Evolutionary conservation across 768 basidiomycete genomes (phyloP).

Genomic region (Trametes cinnabarina): DNA sequence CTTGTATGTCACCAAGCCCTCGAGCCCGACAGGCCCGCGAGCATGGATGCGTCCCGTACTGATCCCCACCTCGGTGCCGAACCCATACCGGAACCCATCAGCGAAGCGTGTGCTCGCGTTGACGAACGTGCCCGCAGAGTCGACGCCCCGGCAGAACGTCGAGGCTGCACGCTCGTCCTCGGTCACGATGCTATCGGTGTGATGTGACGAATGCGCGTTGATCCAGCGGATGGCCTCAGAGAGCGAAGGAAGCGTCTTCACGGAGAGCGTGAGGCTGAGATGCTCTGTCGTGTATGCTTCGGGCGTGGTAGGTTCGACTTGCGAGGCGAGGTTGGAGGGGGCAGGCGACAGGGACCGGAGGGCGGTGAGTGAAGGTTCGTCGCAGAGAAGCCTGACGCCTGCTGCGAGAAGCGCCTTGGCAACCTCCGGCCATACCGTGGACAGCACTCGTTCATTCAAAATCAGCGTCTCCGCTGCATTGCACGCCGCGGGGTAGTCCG

Average conservation of each 20-base stretch:
- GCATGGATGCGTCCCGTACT: constrained; percentile 96
- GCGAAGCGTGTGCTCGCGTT: constrained; percentile 97
- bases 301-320: constrained; percentile 53
- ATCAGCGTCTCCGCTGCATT: constrained; percentile 90
- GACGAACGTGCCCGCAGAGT: constrained; percentile 88
- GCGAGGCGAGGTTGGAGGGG: constrained; percentile 38
- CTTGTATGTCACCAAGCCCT: constrained; percentile 94
- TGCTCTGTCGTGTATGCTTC: constrained; percentile 84
- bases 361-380: constrained; percentile 57
- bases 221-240: constrained; percentile 80
- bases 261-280: constrained; percentile 80
- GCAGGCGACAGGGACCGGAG: constrained; percentile 40
- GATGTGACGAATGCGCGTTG: constrained; percentile 91
- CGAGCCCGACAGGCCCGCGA: constrained; percentile 91
- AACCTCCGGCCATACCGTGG: constrained; percentile 78
- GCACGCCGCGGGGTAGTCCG: constrained; percentile 93
- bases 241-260: constrained; percentile 71
- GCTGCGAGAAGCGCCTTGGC: constrained; percentile 67
- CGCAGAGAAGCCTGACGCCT: constrained; percentile 79
- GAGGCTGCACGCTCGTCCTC: constrained; percentile 65
- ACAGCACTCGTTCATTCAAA: constrained; percentile 70
- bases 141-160: constrained; percentile 82
- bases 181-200: constrained; percentile 92
- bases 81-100: constrained; percentile 95
- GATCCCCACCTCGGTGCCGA: constrained; percentile 97